A percentile compares a stretch with the other conserved stretches of the same genome.
Evolutionary conservation across 345 rosid species (phyloP).

Genomic region (Eutrema yunnanense): DNA sequence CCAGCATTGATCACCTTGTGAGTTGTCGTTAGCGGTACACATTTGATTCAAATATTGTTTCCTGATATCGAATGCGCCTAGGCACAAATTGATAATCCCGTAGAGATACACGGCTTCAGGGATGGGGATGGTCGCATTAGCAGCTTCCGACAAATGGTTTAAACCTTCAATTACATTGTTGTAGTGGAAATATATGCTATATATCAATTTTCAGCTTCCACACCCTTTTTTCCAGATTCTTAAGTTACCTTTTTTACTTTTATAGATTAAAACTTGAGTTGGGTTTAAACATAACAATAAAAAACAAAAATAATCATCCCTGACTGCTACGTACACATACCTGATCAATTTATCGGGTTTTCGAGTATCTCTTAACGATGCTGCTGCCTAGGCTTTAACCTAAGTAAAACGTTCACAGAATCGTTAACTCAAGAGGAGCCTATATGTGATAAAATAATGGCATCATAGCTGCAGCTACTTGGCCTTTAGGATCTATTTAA

Average conservation of each 20-base stretch:
- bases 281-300: not conserved
- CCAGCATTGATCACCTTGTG: no score
- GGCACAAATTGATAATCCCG: no score
- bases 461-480: not conserved
- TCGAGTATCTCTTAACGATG: constrained; percentile 1
- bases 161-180: no score
- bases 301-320: not conserved
- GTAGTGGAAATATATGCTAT: not conserved
- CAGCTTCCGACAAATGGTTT: no score
- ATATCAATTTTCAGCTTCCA: constrained; percentile 18
- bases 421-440: not conserved
- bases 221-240: constrained; percentile 17
- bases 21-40: no score
- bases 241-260: not conserved
- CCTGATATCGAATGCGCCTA: no score
- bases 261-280: constrained; percentile 5
- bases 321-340: constrained; percentile 12
- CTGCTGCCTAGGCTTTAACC: constrained; percentile 28
- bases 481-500: not conserved
- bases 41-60: no score
- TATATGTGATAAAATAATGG: not conserved
- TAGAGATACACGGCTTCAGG: no score
- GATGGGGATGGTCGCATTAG: no score
- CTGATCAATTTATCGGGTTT: constrained; percentile 17
- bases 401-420: constrained; percentile 5